Base-by-base conservation (phyloP, 176 grass and related monocot species). In the Aegilops umbellulata region DNA sequence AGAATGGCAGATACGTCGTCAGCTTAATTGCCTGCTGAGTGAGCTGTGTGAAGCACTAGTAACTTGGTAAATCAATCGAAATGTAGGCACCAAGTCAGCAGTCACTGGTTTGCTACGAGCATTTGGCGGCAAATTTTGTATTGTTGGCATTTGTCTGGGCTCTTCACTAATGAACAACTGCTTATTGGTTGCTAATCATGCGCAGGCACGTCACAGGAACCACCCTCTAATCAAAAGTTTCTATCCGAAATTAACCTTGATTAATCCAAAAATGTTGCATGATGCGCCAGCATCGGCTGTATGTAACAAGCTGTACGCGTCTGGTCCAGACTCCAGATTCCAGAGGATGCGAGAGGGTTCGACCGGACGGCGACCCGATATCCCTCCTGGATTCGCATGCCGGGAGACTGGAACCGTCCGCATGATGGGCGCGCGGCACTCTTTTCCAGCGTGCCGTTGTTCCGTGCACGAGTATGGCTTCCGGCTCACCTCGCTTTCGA, bases 231-330 rank as follows among this genome's bases (percentile, higher is more conserved):
- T 80, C 65, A 75, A 87, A 87, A 31, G 60, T 84, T 60, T 35
- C 31, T 46, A 87, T 87, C 85, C 38, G 8, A 41, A 32, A n/a
- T n/a, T n/a, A n/a, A n/a, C 74, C 22, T 0, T 49, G 67, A 75
- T 91, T 81, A 87, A 69, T 53, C 81, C 8, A 32, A 89, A 69
- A 89, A 74, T 75, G 68, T 44, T 61, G 19, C 72, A 22, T 80
- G 67, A 64, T 68, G 76, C 39, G 16, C 16, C 46, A 16, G 14
- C 46, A 49, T 49, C 44, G 44, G 44, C 44, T 47, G 44, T 47
- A 0, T 15, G 46, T 16, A 16, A 16, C 46, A 16, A 49, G 46
- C 14, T 49, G 46, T 16, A 49, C 5, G 15, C 46, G 11, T 66
- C 39, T 7, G 34, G n/a, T 38, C 39, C 77, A 31, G 46, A 53